Conservation (phyloP, 2,329 filamentous ascomycete species). For the Penicillium capsulatum region DNA sequence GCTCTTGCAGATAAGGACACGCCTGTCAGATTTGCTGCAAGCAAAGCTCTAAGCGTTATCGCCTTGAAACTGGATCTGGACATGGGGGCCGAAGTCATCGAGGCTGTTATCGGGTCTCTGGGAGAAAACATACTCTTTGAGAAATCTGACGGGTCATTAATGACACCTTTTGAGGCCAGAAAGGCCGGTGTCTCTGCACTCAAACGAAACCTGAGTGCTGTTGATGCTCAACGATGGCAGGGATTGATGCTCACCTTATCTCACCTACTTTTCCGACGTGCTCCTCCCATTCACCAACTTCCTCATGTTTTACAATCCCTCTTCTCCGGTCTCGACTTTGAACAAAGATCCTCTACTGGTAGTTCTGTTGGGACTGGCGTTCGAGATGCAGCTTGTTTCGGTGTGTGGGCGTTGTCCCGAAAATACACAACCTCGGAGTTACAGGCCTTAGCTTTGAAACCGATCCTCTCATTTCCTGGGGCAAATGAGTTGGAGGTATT, state of each 20-base stretch:
- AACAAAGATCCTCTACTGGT: constrained; percentile 82
- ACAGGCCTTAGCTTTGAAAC: constrained; percentile 51
- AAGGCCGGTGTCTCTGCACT: constrained; percentile 36
- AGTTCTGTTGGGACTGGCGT: constrained; percentile 83
- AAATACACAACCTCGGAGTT: constrained; percentile 81
- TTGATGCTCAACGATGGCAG: constrained; percentile 85
- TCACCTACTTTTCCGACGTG: constrained; percentile 79
- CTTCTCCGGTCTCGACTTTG: constrained; percentile 76
- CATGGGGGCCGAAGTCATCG: constrained; percentile 82
- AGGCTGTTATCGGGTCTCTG: constrained; percentile 70
- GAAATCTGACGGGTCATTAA: constrained; percentile 40
- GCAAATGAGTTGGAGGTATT: constrained; percentile 49
- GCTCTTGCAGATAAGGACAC: constrained; percentile 82
- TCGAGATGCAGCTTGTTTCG: constrained; percentile 91
- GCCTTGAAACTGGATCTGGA: constrained; percentile 72
- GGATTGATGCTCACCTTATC: constrained; percentile 83
- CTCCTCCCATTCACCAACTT: constrained; percentile 67
- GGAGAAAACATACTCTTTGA: constrained; percentile 60
- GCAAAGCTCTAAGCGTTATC: constrained; percentile 86
- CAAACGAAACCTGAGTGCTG: constrained; percentile 62
- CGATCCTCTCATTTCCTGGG: constrained; percentile 28
- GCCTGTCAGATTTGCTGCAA: constrained; percentile 82
- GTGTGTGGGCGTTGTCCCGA: constrained; percentile 86
- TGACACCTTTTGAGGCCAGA: constrained; percentile 34
- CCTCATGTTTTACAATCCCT: constrained; percentile 71